Conservation (phyloP, 345 rosid genomes). For the Eutrema japonicum region DNA sequence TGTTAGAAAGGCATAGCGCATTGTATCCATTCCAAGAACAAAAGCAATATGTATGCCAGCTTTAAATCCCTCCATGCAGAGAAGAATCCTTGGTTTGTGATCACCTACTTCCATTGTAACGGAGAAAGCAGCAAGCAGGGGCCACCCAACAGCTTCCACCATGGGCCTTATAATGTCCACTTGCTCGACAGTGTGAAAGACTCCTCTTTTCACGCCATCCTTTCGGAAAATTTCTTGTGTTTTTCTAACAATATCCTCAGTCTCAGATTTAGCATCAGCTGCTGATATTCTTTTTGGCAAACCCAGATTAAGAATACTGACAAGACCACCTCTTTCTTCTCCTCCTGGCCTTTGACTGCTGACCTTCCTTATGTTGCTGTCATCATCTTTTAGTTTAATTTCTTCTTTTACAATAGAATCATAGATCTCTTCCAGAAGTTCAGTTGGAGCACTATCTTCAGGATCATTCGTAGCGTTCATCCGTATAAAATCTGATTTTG, state of each 20-base stretch:
- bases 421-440: constrained; percentile 87
- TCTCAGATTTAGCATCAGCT: constrained; percentile 79
- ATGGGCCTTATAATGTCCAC: constrained; percentile 88
- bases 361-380: constrained; percentile 57
- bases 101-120: constrained; percentile 99
- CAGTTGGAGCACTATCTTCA: constrained; percentile 81
- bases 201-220: constrained; percentile 86
- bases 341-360: constrained; percentile 74
- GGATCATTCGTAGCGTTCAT: constrained; percentile 81
- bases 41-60: constrained; percentile 92
- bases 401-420: constrained; percentile 95
- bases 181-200: constrained; percentile 75
- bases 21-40: constrained; percentile 98
- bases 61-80: constrained; percentile 98
- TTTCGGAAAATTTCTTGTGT: constrained; percentile 91
- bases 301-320: constrained; percentile 83
- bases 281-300: constrained; percentile 76
- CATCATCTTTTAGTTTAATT: constrained; percentile 90
- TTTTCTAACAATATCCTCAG: constrained; percentile 83
- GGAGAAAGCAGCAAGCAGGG: constrained; percentile 93
- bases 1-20: constrained; percentile 97
- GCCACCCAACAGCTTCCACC: constrained; percentile 99
- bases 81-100: constrained; percentile 84
- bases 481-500: constrained; percentile 86
- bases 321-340: constrained; percentile 72